Evolutionary conservation across 768 basidiomycete species (phyloP), one percentile per base, ranked within the genome.

Genomic region (Lactarius deliciosus): DNA sequence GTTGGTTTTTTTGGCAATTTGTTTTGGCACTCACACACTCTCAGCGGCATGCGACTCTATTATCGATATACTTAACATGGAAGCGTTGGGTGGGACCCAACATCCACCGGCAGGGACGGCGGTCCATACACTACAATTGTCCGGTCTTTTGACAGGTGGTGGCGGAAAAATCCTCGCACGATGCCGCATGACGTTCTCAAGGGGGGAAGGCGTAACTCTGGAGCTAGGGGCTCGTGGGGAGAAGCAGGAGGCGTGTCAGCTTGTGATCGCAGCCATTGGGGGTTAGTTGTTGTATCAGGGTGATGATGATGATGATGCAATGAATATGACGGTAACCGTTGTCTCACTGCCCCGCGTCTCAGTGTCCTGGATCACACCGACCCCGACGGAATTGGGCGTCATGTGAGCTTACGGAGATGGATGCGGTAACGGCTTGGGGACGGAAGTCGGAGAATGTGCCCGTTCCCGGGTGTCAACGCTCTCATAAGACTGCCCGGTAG

Each of bases 21-120:
- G 65, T 30, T 45, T 64, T 69, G 71, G 64, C 61, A 61, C 53
- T 71, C 64, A 68, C 70, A 69, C 68, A 38, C 34, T 62, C 56
- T 65, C 69, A 96, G 96, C 94, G 73, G 96, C 96, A 13, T 97
- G 96, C 77, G 91, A 95, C 74, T 97, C 96, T 32, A 90, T 98
- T 72, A 86, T 96, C 72, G 96, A 97, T 74, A 91, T 98, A 36
- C 87, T 98, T 69, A 91, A 93, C 75, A 98, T 99, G 96, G 94
- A 98, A 74, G 85, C 97, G 7, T 80, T 99, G 20, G 96, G 96
- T 69, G 97, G 97, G 15, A 89, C 91, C 5, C 93, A 98, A 76
- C 76, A 78, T 9, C 94, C 96, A 0, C 80, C 86, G 22, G 92
- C 92, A 32, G 66, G 66, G 45, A 81, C 87, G 10, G 89, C 94